Conservation (phyloP, 2,329 filamentous ascomycete species). For the Cryphonectria carpinicola region DNA sequence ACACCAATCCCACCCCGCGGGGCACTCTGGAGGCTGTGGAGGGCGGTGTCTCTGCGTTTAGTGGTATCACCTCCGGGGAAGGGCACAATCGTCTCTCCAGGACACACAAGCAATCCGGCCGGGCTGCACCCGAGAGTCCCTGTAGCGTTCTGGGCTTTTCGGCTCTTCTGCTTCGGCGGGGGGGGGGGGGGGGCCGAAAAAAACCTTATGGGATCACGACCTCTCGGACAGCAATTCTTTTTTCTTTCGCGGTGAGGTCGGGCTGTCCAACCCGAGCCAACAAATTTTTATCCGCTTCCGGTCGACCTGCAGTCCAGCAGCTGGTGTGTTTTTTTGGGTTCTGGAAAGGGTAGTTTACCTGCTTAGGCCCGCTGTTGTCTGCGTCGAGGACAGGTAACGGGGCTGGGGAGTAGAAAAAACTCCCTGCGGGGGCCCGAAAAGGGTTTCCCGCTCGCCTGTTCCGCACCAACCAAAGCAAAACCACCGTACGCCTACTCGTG, state of each 20-base stretch:
- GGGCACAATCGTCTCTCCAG: not conserved
- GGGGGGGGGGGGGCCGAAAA: not conserved
- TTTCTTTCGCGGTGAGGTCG: not conserved
- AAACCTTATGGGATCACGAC: slow-evolving; percentile 16
- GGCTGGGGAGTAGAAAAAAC: not conserved
- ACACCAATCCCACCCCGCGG: not conserved
- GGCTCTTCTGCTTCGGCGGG: not conserved
- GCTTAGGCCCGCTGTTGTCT: slow-evolving; percentile 4
- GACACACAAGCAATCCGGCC: not conserved
- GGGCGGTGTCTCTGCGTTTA: not conserved
- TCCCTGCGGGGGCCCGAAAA: not conserved
- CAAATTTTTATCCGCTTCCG: not conserved
- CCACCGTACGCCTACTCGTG: not conserved
- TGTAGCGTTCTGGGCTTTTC: slow-evolving; percentile 10
- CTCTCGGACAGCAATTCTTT: slow-evolving; percentile 2
- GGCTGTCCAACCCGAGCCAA: slow-evolving; percentile 7
- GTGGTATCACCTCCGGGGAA: not conserved
- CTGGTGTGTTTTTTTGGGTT: not conserved
- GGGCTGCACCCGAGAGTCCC: slow-evolving; percentile 12
- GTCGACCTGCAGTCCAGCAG: not conserved
- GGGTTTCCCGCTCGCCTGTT: not conserved
- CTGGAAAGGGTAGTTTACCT: slow-evolving; percentile 12
- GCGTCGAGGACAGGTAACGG: slow-evolving; percentile 6
- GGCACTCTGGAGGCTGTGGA: not conserved
- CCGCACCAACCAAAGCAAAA: not conserved